Conservation (phyloP, 257 asterid species). For the Nyctanthes arbortristis region DNA sequence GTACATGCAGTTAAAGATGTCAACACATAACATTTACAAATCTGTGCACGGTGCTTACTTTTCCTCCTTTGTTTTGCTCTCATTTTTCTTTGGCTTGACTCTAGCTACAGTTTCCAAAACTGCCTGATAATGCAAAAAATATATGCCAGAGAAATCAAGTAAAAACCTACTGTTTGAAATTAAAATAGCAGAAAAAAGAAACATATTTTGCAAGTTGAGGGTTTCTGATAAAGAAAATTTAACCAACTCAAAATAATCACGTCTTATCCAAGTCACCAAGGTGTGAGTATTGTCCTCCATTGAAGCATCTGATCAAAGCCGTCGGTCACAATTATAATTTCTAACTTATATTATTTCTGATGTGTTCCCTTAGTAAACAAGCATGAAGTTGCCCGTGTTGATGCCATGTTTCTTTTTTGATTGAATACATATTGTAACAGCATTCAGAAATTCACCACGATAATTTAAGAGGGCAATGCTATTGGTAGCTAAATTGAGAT, state of each 20-base stretch:
- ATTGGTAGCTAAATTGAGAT: not conserved
- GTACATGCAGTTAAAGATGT: constrained; percentile 19
- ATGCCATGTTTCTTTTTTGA: not conserved
- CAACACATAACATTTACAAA: constrained; percentile 3
- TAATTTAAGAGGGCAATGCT: not conserved
- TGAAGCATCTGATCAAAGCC: not conserved
- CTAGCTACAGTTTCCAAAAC: constrained; percentile 98
- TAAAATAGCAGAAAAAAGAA: not conserved
- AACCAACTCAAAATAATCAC: not conserved
- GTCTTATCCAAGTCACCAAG: not conserved
- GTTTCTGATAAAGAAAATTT: not conserved
- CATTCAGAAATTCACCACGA: not conserved
- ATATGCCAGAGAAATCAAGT: constrained; percentile 24
- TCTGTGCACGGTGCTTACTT: constrained; percentile 42
- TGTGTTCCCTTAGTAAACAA: not conserved
- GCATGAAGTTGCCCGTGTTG: not conserved
- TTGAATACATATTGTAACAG: not conserved
- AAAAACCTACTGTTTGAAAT: constrained; percentile 5
- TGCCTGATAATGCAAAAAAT: constrained; percentile 59
- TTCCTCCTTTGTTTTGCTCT: constrained; percentile 72
- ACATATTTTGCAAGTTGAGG: constrained; percentile 1
- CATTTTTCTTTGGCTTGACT: constrained; percentile 96
- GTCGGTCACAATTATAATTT: not conserved
- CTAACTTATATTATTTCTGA: not conserved
- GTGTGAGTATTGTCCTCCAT: not conserved